Conservation (phyloP, 2,329 filamentous ascomycete genomes). For the Xylaria sp. region DNA sequence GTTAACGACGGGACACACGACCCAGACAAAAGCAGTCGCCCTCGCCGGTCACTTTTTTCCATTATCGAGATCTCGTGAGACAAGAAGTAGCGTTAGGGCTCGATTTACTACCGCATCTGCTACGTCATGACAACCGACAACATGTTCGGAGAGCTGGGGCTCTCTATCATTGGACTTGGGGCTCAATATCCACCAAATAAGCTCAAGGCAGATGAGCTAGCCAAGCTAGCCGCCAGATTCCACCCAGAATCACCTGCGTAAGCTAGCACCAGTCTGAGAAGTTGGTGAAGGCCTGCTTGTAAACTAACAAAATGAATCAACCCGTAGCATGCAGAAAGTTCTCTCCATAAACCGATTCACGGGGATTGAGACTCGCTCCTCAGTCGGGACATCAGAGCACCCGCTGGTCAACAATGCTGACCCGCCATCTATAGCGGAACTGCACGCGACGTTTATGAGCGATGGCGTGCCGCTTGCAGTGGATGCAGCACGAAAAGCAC, state of each 20-base stretch:
- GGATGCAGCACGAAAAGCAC: conserved; percentile 64
- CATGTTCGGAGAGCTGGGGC: conserved; percentile 63
- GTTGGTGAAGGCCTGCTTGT: not conserved
- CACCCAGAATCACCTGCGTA: conserved; percentile 71
- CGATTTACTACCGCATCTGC: not conserved
- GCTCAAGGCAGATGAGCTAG: conserved; percentile 62
- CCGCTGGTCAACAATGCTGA: conserved; percentile 67
- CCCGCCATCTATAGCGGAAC: conserved; percentile 65
- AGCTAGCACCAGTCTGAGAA: conserved; percentile 50
- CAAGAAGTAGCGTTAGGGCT: not conserved
- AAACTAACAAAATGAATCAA: conserved; percentile 12
- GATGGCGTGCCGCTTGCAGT: conserved; percentile 69
- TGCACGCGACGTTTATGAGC: conserved; percentile 65
- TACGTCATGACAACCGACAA: conserved; percentile 56
- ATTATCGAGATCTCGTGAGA: not conserved
- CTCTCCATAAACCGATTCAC: conserved; percentile 72
- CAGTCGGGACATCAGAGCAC: conserved; percentile 70
- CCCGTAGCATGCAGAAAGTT: conserved; percentile 69
- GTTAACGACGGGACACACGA: conserved; percentile 8
- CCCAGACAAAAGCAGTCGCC: conserved; percentile 4
- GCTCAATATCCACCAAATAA: conserved; percentile 69
- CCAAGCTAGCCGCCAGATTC: conserved; percentile 64
- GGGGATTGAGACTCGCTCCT: conserved; percentile 71
- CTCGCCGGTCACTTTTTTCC: conserved; percentile 4
- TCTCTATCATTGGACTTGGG: conserved; percentile 70